phyloP scores from a whole-genome alignment of 2,329 filamentous ascomycete genomes.

The Neofusicoccum sp. region DNA sequence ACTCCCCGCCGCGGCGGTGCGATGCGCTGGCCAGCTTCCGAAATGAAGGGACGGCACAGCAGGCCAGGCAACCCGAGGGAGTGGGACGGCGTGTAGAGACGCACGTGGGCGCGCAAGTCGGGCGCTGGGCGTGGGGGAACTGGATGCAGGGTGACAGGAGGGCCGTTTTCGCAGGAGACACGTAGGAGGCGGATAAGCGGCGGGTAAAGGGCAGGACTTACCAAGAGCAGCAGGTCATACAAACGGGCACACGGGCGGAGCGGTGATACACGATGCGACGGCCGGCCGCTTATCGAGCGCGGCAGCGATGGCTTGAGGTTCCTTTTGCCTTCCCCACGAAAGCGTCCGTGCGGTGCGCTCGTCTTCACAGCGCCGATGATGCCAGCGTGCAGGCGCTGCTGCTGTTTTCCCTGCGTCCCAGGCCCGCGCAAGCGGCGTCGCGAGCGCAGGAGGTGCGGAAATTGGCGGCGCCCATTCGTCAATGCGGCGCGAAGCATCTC shows the following conservation, averaged over 20 bases:
- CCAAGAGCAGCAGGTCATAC: slow-evolving; percentile 13
- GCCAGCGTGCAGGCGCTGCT: slow-evolving; percentile 9
- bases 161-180: slow-evolving; percentile 5
- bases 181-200: slow-evolving; percentile 13
- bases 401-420: neutral
- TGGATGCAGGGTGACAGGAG: slow-evolving; percentile 14
- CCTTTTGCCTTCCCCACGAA: slow-evolving; percentile 18
- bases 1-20: slow-evolving; percentile 5
- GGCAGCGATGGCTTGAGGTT: slow-evolving; percentile 9
- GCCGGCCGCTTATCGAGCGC: neutral
- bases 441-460: neutral
- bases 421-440: slow-evolving; percentile 5
- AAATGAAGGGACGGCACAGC: slow-evolving; percentile 13
- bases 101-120: slow-evolving; percentile 10
- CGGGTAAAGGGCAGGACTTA: neutral
- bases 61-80: slow-evolving; percentile 13
- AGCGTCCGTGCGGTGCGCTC: slow-evolving; percentile 12
- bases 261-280: slow-evolving; percentile 2
- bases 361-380: slow-evolving; percentile 18
- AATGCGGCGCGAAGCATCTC: neutral
- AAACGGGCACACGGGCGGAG: neutral
- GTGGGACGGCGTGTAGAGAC: slow-evolving; percentile 6
- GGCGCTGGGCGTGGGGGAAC: slow-evolving; percentile 9
- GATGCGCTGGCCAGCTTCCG: slow-evolving; percentile 2
- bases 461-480: slow-evolving; percentile 9